Percentiles rank a stretch among this genome's conserved stretches.
phyloP scores from a whole-genome alignment of 495 filamentous ascomycete genomes.

The Chaetomium cochliodes region DNA sequence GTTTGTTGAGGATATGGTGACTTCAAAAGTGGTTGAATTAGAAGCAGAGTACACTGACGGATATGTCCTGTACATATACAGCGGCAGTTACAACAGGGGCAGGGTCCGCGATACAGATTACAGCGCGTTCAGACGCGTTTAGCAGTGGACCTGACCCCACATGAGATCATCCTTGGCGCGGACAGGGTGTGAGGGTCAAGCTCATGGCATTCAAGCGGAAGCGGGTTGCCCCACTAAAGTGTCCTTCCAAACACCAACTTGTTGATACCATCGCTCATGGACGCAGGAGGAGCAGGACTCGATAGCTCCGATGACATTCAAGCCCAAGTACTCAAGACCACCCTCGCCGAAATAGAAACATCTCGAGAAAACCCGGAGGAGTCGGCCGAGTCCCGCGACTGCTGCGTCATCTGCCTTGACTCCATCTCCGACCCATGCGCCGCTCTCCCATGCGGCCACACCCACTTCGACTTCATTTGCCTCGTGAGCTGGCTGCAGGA shows the following conservation, averaged over 20 bases:
- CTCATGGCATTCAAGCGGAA: neutral
- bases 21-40: too few relatives aligned
- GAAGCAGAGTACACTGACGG: too few relatives aligned
- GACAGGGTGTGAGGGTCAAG: neutral
- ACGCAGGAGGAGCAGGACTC: slow-evolving; percentile 22
- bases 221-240: neutral
- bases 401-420: slow-evolving; percentile 75
- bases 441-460: slow-evolving; percentile 73
- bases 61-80: too few relatives aligned
- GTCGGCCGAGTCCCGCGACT: slow-evolving; percentile 24
- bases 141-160: neutral
- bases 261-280: slow-evolving; percentile 28
- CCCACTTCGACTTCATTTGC: slow-evolving; percentile 81
- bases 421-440: slow-evolving; percentile 66
- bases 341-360: slow-evolving; percentile 46
- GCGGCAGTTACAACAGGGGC: too few relatives aligned
- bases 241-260: neutral
- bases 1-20: slow-evolving; percentile 8
- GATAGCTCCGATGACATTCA: slow-evolving; percentile 36
- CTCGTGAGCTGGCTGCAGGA: slow-evolving; percentile 80
- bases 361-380: slow-evolving; percentile 20
- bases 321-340: slow-evolving; percentile 47
- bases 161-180: neutral
- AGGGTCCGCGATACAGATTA: neutral
- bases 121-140: slow-evolving; percentile 4